Evolutionary conservation across 129 eudicot species (phyloP), one percentile per base, ranked within the genome.

Genomic region (Artemisia tridentata): DNA sequence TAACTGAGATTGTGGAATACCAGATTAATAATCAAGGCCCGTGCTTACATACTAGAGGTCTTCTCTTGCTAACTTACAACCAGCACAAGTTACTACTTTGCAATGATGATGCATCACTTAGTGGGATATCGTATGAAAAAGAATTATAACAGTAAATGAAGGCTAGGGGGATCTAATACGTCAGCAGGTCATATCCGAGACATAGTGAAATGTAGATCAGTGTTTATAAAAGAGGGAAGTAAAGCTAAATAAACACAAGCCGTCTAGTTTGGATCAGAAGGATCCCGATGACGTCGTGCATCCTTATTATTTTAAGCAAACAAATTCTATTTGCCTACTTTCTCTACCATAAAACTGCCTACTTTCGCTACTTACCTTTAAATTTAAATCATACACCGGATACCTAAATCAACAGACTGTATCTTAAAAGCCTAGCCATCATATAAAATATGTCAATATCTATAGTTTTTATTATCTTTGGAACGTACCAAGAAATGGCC

Each of bases 281-380:
- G 17, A 38, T 38, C 46, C 62, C 50, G 10, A 15, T 9, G 7
- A 51, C 21, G 25, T 16, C 19, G 16, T 27, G 17, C 27, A 16
- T 63, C 68, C 54, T 65, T 54, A 69, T 54, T 18, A 69, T 69
- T 54, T 34, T 16, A 54, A 55, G 18, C 31, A 25, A 54, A 34
- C 55, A 27, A 53, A 34, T 17, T 54, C n/a, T 31, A 38, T 7
- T 38, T 38, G 27, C 38, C 29, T 29, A 69, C 53, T 69, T 69
- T 34, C 52, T 69, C 65, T 52, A 69, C 74, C 65, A 34, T 54
- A 16, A 34, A 54, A 69, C 18, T 41, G 16, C 17, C 50, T 53
- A 29, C 3, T 69, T 52, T 69, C 51, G 19, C 63, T 57, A 69
- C 51, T 53, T 69, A 38, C 52, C 52, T 17, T 69, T 18, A 27